Evolutionary conservation across 2,329 filamentous ascomycete genomes (phyloP).

Genomic region (Pyrenophora tritici-repentis): DNA sequence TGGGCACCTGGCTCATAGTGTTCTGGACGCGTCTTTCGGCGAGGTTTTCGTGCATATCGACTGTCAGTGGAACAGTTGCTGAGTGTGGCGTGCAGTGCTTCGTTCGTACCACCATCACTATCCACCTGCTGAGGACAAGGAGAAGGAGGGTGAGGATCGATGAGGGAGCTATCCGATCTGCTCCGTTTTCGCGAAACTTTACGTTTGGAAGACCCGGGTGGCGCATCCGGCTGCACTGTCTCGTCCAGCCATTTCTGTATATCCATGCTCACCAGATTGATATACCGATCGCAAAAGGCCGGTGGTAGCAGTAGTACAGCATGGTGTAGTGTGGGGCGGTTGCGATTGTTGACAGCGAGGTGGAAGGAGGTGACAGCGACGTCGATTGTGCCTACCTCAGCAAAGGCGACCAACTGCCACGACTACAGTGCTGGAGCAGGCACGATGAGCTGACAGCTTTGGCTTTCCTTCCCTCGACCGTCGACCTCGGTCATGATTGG

Average conservation of each 20-base stretch:
- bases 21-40: conserved; percentile 54
- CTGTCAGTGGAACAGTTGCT: conserved; percentile 22
- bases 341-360: conserved; percentile 19
- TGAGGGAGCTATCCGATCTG: conserved; percentile 49
- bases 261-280: conserved; percentile 45
- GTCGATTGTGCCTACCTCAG: neutral
- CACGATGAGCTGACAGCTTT: conserved; percentile 1
- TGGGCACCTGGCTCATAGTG: conserved; percentile 46
- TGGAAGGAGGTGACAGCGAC: conserved; percentile 1
- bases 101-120: conserved; percentile 17
- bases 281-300: conserved; percentile 7
- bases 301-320: conserved; percentile 33
- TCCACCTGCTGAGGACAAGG: conserved; percentile 13
- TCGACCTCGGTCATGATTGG: neutral
- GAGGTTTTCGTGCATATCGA: conserved; percentile 50
- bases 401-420: neutral
- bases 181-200: conserved; percentile 41
- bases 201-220: conserved; percentile 26
- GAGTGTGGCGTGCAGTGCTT: conserved; percentile 19
- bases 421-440: conserved; percentile 6
- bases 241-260: conserved; percentile 53
- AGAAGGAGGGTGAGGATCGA: conserved; percentile 27
- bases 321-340: conserved; percentile 15
- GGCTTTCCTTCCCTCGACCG: too few relatives aligned
- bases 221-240: conserved; percentile 43